Percentiles rank a stretch among this genome's conserved stretches.
phyloP scores from a whole-genome alignment of 2,329 filamentous ascomycete genomes.

The Exutisphaerella laricina region DNA sequence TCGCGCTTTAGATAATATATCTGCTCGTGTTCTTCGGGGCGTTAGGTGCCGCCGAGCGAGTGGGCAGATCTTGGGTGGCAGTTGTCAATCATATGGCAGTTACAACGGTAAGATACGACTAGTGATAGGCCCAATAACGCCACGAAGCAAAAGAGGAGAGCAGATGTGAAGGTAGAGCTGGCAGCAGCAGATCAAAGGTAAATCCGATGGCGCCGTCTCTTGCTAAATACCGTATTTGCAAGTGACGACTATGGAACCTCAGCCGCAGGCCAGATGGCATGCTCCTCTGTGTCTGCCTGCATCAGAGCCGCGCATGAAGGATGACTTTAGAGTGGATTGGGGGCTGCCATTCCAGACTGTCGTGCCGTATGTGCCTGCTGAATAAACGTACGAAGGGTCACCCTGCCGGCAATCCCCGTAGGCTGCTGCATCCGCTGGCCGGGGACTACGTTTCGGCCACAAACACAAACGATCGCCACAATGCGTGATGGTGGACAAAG shows the following conservation, averaged over 20 bases:
- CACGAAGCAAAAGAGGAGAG: conserved; percentile 2
- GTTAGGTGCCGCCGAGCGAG: too few species aligned
- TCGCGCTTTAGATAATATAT: too few species aligned
- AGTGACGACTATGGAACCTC: background rate
- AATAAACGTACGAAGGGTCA: background rate
- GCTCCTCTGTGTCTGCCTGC: conserved; percentile 4
- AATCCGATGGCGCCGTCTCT: conserved; percentile 7
- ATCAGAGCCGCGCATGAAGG: background rate
- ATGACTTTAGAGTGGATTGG: conserved; percentile 1
- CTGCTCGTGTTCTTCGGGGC: too few species aligned
- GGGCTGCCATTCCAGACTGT: conserved; percentile 3
- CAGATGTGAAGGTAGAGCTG: background rate
- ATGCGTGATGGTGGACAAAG: too few species aligned
- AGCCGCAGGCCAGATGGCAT: conserved; percentile 3
- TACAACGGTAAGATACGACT: too few species aligned
- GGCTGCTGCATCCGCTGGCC: background rate
- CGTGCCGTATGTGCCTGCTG: conserved; percentile 3
- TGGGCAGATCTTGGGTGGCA: too few species aligned
- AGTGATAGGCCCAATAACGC: background rate
- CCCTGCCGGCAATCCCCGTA: conserved; percentile 4
- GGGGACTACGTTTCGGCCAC: too few species aligned
- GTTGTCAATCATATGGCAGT: too few species aligned
- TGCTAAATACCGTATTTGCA: conserved; percentile 3
- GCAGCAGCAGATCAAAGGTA: background rate
- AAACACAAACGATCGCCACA: too few species aligned